phyloP scores from a whole-genome alignment of 2,329 filamentous ascomycete species.

The Fonsecaea multimorphosa region DNA sequence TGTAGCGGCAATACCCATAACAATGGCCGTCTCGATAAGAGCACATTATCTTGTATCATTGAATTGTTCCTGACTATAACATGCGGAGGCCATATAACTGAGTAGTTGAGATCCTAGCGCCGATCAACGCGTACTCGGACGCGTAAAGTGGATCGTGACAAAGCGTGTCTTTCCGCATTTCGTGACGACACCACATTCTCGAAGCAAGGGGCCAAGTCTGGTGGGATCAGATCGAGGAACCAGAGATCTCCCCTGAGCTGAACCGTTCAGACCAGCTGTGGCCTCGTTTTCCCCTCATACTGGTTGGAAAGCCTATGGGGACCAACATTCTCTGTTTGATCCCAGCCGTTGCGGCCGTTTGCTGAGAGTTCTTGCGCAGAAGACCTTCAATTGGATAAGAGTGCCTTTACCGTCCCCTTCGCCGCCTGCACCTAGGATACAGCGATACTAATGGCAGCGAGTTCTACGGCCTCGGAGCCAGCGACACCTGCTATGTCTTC shows the following conservation, averaged over 20 bases:
- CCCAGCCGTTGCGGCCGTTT: slow-evolving; percentile 7
- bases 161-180: slow-evolving; percentile 19
- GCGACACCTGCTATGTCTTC: slow-evolving; percentile 28
- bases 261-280: not conserved
- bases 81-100: no score
- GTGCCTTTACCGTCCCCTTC: not conserved
- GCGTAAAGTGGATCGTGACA: slow-evolving; percentile 5
- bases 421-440: not conserved
- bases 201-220: not conserved
- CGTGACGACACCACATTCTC: slow-evolving; percentile 23
- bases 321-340: slow-evolving; percentile 1
- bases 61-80: not conserved
- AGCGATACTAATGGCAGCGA: slow-evolving; percentile 19
- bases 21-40: not conserved
- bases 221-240: not conserved
- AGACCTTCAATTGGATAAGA: not conserved
- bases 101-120: slow-evolving; percentile 6
- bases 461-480: slow-evolving; percentile 20
- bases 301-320: not conserved
- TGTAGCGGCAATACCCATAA: not conserved
- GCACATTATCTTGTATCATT: not conserved
- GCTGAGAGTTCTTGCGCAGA: slow-evolving; percentile 3
- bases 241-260: not conserved
- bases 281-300: not conserved
- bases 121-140: slow-evolving; percentile 13